A percentile compares a stretch with the other conserved stretches of the same genome.
Evolutionary conservation across 441 rosid genomes (phyloP).

Genomic region (Erodium moschatum): DNA sequence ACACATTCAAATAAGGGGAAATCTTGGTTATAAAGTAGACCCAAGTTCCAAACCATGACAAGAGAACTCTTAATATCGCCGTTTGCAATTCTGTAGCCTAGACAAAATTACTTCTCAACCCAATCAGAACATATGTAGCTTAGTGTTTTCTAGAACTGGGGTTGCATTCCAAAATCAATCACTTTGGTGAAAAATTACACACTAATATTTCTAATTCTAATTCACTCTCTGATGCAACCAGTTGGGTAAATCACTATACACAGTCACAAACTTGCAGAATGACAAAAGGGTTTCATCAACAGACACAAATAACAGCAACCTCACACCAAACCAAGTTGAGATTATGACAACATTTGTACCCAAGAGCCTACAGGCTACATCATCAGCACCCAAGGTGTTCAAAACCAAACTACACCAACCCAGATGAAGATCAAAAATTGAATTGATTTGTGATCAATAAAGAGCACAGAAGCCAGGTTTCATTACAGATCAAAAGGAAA

Average conservation of each 20-base stretch:
- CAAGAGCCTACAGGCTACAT: background rate
- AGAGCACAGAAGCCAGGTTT: conserved; percentile 1
- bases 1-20: background rate
- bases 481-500: background rate
- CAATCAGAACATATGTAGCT: background rate
- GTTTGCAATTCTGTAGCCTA: background rate
- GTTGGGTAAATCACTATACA: too few species aligned
- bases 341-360: background rate
- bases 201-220: background rate
- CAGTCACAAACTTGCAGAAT: background rate
- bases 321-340: background rate
- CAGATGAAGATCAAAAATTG: background rate
- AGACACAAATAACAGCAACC: background rate
- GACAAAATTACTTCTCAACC: conserved; percentile 8
- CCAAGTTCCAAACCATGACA: background rate
- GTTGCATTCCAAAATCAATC: conserved; percentile 2
- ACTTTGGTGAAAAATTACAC: background rate
- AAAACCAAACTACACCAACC: background rate
- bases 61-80: background rate
- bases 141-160: background rate
- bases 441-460: background rate
- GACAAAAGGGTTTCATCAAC: conserved; percentile 1
- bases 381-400: background rate
- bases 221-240: background rate
- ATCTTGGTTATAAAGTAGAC: background rate